phyloP scores from a whole-genome alignment of 768 basidiomycete species.

The Podaxis pistillaris region DNA sequence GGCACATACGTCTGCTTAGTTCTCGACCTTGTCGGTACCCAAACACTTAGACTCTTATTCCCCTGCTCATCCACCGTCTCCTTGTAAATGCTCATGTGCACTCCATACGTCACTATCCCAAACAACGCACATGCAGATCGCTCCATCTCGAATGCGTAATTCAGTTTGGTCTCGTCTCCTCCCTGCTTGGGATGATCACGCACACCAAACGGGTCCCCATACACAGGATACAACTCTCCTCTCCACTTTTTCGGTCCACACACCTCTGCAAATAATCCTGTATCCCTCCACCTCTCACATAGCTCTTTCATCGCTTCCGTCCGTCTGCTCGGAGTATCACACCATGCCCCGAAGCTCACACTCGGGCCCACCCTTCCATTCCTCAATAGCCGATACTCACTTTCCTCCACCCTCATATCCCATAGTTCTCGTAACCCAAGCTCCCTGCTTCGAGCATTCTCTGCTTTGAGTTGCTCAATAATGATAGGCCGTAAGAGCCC shows the following conservation, averaged over 20 bases:
- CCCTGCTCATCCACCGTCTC: slow-evolving; percentile 33
- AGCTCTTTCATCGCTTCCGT: slow-evolving; percentile 61
- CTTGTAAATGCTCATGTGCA: slow-evolving; percentile 82
- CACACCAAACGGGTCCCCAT: slow-evolving; percentile 63
- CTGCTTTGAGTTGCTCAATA: slow-evolving; percentile 49
- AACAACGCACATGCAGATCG: slow-evolving; percentile 87
- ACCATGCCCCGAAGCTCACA: slow-evolving; percentile 49
- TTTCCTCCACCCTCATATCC: slow-evolving; percentile 34
- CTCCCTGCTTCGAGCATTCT: slow-evolving; percentile 38
- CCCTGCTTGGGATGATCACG: slow-evolving; percentile 44
- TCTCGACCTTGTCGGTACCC: slow-evolving; percentile 83
- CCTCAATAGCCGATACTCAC: slow-evolving; percentile 22
- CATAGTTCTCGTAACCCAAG: slow-evolving; percentile 36
- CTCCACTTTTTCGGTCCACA: slow-evolving; percentile 84
- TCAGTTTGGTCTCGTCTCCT: slow-evolving; percentile 35
- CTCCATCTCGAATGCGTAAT: slow-evolving; percentile 88
- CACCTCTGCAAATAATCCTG: slow-evolving; percentile 55
- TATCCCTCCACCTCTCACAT: slow-evolving; percentile 76
- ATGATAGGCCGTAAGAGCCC: slow-evolving; percentile 61
- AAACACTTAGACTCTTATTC: slow-evolving; percentile 52
- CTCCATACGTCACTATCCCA: slow-evolving; percentile 87
- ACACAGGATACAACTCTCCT: slow-evolving; percentile 78
- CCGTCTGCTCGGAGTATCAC: slow-evolving; percentile 58
- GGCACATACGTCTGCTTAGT: slow-evolving; percentile 84
- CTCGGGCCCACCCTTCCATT: slow-evolving; percentile 29